Conservation (phyloP, 257 asterid genomes). For the Plectranthus barbatus region DNA sequence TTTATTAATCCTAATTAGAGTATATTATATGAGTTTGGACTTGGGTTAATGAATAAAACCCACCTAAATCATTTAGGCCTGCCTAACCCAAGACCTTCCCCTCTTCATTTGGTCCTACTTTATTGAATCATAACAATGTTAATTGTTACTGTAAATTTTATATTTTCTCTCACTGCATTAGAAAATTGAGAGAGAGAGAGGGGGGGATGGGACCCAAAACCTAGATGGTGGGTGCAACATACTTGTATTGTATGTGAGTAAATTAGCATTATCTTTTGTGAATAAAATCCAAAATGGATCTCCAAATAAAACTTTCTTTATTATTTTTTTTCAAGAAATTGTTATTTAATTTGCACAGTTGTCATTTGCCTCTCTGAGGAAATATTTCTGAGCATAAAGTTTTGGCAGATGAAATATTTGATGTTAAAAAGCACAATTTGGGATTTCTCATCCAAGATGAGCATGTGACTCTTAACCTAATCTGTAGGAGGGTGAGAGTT, state of each 20-base stretch:
- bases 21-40: no score
- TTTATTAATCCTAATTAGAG: no score
- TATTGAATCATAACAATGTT: no score
- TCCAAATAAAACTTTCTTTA: not conserved
- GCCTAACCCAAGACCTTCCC: no score
- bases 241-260: not conserved
- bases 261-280: constrained; percentile 12
- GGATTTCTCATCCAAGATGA: not conserved
- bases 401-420: not conserved
- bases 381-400: not conserved
- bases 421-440: not conserved
- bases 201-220: not conserved
- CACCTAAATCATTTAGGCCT: no score
- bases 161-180: no score
- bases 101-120: no score
- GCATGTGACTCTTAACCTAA: not conserved
- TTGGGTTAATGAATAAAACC: no score
- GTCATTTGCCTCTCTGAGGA: not conserved
- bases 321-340: no score
- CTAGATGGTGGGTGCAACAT: constrained; percentile 3
- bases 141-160: no score
- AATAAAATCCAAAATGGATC: constrained; percentile 14
- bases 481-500: not conserved
- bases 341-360: not conserved
- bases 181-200: not conserved